phyloP scores from a whole-genome alignment of 2,329 filamentous ascomycete genomes.

The Cercospora sp. region DNA sequence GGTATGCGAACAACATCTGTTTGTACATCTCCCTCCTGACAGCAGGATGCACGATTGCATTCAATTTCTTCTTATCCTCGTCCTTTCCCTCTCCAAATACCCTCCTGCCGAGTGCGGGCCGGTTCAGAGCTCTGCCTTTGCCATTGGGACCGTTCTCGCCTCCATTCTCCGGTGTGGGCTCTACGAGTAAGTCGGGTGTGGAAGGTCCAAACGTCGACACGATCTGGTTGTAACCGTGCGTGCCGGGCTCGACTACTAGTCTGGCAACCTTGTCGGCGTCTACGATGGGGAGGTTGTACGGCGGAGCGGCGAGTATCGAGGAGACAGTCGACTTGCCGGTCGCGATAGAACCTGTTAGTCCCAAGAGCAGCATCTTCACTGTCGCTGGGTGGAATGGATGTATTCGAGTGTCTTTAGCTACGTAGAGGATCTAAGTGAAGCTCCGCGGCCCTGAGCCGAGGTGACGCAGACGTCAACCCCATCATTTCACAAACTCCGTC shows the following conservation, averaged over 20 bases:
- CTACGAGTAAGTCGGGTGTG: slow-evolving; percentile 81
- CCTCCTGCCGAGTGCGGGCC: slow-evolving; percentile 77
- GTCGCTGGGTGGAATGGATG: not conserved
- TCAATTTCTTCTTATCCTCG: slow-evolving; percentile 74
- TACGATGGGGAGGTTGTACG: slow-evolving; percentile 85
- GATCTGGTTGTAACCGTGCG: slow-evolving; percentile 77
- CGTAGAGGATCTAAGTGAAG: not conserved
- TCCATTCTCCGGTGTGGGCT: slow-evolving; percentile 48
- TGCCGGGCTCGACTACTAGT: slow-evolving; percentile 91
- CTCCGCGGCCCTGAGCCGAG: not conserved
- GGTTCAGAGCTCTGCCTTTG: slow-evolving; percentile 75
- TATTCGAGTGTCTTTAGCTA: not conserved
- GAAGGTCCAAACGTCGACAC: slow-evolving; percentile 76
- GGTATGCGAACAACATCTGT: slow-evolving; percentile 69
- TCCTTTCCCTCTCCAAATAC: slow-evolving; percentile 82
- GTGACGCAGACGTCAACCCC: not conserved
- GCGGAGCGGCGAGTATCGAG: slow-evolving; percentile 72
- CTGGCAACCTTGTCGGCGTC: slow-evolving; percentile 92
- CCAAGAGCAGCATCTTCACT: slow-evolving; percentile 84
- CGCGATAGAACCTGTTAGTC: slow-evolving; percentile 93
- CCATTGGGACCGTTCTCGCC: slow-evolving; percentile 57
- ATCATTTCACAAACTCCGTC: not conserved
- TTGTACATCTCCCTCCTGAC: slow-evolving; percentile 81
- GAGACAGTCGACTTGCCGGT: slow-evolving; percentile 98
- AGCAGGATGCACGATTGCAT: slow-evolving; percentile 88